Evolutionary conservation across 169 alveolate genomes (phyloP).

Genomic region (Plasmodium chabaudi): DNA sequence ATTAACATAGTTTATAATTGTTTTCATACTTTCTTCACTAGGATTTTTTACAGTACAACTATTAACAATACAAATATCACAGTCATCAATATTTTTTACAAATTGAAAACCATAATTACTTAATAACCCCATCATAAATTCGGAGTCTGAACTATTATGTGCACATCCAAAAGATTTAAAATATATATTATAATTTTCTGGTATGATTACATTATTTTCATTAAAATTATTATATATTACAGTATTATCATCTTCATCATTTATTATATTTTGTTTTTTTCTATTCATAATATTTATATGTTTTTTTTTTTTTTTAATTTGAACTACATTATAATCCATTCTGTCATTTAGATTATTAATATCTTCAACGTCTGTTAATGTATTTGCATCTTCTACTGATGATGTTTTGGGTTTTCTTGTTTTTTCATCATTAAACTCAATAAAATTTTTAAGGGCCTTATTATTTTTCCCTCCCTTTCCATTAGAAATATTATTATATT

Average conservation of each 20-base stretch:
- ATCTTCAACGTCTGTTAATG: slow-evolving; percentile 59
- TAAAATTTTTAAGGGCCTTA: no score
- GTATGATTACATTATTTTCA: slow-evolving; percentile 70
- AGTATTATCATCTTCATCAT: neutral
- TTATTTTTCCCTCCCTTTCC: no score
- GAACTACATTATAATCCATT: slow-evolving; percentile 32
- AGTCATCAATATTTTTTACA: slow-evolving; percentile 92
- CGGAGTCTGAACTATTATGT: slow-evolving; percentile 98
- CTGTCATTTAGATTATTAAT: slow-evolving; percentile 43
- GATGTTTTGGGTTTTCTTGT: neutral
- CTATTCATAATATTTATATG: neutral
- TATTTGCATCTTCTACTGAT: slow-evolving; percentile 3
- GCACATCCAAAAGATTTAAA: slow-evolving; percentile 99
- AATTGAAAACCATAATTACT: slow-evolving; percentile 94
- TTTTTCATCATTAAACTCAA: no score
- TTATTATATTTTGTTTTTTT: neutral
- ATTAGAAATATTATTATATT: neutral
- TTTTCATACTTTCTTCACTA: slow-evolving; percentile 95
- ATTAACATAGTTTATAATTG: slow-evolving; percentile 80
- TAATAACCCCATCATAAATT: slow-evolving; percentile 94
- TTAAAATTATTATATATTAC: slow-evolving; percentile 1
- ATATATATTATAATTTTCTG: slow-evolving; percentile 91
- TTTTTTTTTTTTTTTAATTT: slow-evolving; percentile 29
- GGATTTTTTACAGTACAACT: slow-evolving; percentile 99
- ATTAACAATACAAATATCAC: slow-evolving; percentile 94